phyloP scores from a whole-genome alignment of 371 early-diverging fungal species.

The Syncephalastrum monosporum region DNA sequence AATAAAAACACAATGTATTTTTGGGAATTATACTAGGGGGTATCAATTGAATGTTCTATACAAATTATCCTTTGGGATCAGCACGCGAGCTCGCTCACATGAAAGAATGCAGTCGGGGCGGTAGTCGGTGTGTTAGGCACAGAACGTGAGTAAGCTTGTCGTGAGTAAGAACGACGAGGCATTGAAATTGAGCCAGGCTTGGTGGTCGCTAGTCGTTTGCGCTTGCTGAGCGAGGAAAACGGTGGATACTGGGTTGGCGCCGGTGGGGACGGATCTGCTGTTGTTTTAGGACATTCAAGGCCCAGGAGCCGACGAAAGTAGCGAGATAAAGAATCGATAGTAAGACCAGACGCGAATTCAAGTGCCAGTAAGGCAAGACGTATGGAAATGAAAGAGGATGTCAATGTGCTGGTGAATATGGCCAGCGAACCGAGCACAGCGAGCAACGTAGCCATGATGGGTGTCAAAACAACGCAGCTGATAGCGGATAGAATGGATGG shows the following conservation, averaged over 20 bases:
- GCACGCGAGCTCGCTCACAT: too few relatives aligned
- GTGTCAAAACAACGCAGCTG: slow-evolving; percentile 10
- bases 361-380: slow-evolving; percentile 14
- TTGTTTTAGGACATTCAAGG: slow-evolving; percentile 1
- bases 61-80: too few relatives aligned
- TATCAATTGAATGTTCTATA: too few relatives aligned
- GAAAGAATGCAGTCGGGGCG: background rate
- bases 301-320: too few relatives aligned
- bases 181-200: slow-evolving; percentile 1
- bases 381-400: slow-evolving; percentile 23
- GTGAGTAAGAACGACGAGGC: background rate
- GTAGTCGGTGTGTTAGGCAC: slow-evolving; percentile 17
- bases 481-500: slow-evolving; percentile 8
- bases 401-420: slow-evolving; percentile 17
- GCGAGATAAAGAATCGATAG: slow-evolving; percentile 15
- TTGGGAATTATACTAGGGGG: too few relatives aligned
- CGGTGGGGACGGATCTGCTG: too few relatives aligned
- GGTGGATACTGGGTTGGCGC: background rate
- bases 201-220: slow-evolving; percentile 6
- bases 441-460: slow-evolving; percentile 12
- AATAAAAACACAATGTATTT: too few relatives aligned
- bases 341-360: slow-evolving; percentile 16
- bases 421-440: slow-evolving; percentile 14
- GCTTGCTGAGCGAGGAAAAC: slow-evolving; percentile 4
- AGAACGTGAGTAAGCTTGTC: slow-evolving; percentile 15